Base-by-base conservation (phyloP, 106 monocot genomes). In the Phalaenopsis aphrodite region DNA sequence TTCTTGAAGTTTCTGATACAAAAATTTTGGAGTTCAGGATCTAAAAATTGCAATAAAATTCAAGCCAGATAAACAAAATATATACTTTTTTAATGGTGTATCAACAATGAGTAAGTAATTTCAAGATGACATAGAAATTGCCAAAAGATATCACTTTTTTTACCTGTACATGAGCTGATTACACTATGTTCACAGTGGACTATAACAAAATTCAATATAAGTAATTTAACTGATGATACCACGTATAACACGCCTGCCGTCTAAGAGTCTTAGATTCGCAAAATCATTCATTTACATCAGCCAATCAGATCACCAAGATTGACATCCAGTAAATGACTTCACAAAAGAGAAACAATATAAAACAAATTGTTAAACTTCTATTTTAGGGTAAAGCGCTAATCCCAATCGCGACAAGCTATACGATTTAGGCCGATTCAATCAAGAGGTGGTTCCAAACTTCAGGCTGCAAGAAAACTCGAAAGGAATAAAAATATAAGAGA, bases 391-490 rank as follows among this genome's bases (percentile, higher is more conserved):
- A 74, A 74, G 69, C 18, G 45, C 8, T 38, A 39, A 74, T 19
- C 43, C 43, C 42, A 19, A 74, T 45, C 18, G n/a, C n/a, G 2
- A 36, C 2, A 37, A 11, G 71, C 23, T 24, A 24, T 65, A 65
- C 23, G n/a, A 65, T 65, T 21, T 7, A 74, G 19, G 74, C 43
- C 69, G 69, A 74, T 38, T 74, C 74, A 74, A 74, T 36, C 41
- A 18, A 3, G 1, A 2, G 24, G 37, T n/a, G 14, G 43, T 42
- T 74, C 11, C 1, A 74, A 74, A 45, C 74, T 39, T 69, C 23
- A 15, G 38, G 14, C 39, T 38, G 42, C 15, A 74, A 74, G 21
- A 42, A 43, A 45, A 74, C 30, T 45, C n/a, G 49, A 5, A 24
- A 0, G 4, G 12, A 23, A 48, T 24, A 76, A 24, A 36, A 42